A percentile compares a stretch with the other conserved stretches of the same genome.
Evolutionary conservation across 768 basidiomycete species (phyloP).

Genomic region (Trametes elegans): DNA sequence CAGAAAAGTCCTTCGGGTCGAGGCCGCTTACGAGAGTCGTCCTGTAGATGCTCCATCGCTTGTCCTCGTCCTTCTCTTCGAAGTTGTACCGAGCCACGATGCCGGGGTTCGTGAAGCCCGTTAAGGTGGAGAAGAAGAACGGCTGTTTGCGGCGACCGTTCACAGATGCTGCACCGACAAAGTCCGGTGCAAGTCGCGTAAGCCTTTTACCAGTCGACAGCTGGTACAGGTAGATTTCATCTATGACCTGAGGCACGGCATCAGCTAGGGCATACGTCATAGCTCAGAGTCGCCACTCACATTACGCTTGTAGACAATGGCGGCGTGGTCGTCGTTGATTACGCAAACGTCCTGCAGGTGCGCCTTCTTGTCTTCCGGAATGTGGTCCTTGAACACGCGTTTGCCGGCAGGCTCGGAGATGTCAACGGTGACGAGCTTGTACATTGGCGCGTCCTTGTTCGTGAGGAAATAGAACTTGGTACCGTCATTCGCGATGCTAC

Average conservation of each 20-base stretch:
- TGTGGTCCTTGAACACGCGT: conserved; percentile 53
- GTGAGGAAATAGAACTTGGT: conserved; percentile 62
- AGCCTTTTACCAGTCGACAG: conserved; percentile 50
- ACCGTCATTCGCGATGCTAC: conserved; percentile 64
- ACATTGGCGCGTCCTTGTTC: conserved; percentile 61
- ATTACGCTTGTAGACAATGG: conserved; percentile 67
- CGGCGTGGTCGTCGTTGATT: conserved; percentile 56
- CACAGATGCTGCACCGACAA: conserved; percentile 64
- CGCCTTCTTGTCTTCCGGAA: conserved; percentile 67
- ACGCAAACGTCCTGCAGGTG: conserved; percentile 49
- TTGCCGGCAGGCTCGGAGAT: conserved; percentile 42
- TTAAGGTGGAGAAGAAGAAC: conserved; percentile 63
- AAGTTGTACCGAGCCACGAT: conserved; percentile 66
- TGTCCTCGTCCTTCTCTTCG: conserved; percentile 34
- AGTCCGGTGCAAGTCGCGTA: conserved; percentile 57
- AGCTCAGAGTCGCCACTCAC: conserved; percentile 37
- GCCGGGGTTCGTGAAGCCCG: conserved; percentile 71
- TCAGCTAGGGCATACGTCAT: background rate
- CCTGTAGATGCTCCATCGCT: conserved; percentile 58
- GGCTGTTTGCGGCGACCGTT: conserved; percentile 48
- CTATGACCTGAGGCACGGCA: conserved; percentile 53
- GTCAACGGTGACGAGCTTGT: conserved; percentile 66
- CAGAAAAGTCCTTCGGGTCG: conserved; percentile 63
- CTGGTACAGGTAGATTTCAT: conserved; percentile 72
- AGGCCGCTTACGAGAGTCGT: conserved; percentile 59